Evolutionary conservation across 2,329 filamentous ascomycete species (phyloP), one percentile per base, ranked within the genome.

Genomic region (Leptographium flavum): DNA sequence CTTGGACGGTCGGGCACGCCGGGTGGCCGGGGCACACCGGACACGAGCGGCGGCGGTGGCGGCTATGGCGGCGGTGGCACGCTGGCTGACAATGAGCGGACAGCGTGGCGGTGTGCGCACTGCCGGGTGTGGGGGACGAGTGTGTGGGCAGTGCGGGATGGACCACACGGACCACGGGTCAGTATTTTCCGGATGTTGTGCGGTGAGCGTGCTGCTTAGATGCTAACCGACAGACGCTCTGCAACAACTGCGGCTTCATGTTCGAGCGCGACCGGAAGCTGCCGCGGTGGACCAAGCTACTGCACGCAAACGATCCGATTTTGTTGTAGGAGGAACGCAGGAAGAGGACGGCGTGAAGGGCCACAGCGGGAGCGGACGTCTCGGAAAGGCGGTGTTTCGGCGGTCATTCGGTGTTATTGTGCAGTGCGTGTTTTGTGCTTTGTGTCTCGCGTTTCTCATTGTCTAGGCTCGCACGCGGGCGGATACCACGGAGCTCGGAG

Each of bases 81-180:
- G 25, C 68, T 92, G 45, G 77, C 77, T 2, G 86, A 93, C 45
- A 73, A 73, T 56, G 92, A 96, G 67, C 74, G 88, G 54, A 70
- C 76, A 51, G 79, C 73, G 37, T 98, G 92, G 92, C 76, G 86
- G 50, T 98, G 92, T 64, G 70, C 70, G 38, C 90, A 96, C 62
- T 98, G 92, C 61, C 73, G 73, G 49, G 79, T 95, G 30, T 90
- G 84, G 79, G 92, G 90, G 15, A 81, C 81, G 41, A 83, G 87
- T 25, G 87, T 95, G 9, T 98, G 92, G 92, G 88, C 86, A 41
- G 90, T 96, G 3, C 73, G 92, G 55, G 88, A 96, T 63, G 92
- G 92, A 22, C 92, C 92, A 14, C 70, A 76, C 45, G 90, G 88
- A 45, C 75, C 84, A 51, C 82, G 85, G 63, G 86, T 92, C 68